Percentiles rank a stretch among this genome's conserved stretches.
phyloP scores from a whole-genome alignment of 495 filamentous ascomycete species.

The Xylaria palmicola region DNA sequence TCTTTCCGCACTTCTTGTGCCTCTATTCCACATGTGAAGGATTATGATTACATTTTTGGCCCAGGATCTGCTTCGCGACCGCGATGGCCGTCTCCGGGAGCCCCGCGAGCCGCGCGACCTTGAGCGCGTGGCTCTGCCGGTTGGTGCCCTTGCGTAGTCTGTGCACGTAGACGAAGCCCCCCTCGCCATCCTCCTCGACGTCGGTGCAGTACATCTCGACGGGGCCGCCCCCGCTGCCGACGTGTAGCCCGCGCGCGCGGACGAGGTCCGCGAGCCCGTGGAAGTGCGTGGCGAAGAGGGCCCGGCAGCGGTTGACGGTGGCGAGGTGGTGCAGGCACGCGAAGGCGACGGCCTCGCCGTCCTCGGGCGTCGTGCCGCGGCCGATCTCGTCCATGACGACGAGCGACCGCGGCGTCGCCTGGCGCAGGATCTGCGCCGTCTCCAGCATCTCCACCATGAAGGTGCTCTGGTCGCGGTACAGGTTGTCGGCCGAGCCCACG shows the following conservation, averaged over 20 bases:
- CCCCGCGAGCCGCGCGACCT: slow-evolving; percentile 85
- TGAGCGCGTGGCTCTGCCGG: slow-evolving; percentile 81
- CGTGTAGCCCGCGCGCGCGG: slow-evolving; percentile 29
- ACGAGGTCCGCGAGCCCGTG: slow-evolving; percentile 78
- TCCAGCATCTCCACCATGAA: slow-evolving; percentile 92
- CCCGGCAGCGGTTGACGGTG: slow-evolving; percentile 69
- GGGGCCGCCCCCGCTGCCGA: slow-evolving; percentile 49
- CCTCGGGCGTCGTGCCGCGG: slow-evolving; percentile 86
- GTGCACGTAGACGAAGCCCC: slow-evolving; percentile 84
- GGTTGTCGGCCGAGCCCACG: slow-evolving; percentile 88
- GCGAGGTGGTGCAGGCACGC: slow-evolving; percentile 83
- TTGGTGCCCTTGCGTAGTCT: slow-evolving; percentile 80
- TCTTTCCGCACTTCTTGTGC: background rate
- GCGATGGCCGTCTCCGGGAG: slow-evolving; percentile 60
- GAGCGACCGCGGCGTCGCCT: slow-evolving; percentile 69
- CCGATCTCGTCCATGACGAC: slow-evolving; percentile 99
- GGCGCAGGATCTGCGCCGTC: slow-evolving; percentile 65
- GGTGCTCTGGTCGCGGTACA: slow-evolving; percentile 88
- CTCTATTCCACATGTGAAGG: background rate
- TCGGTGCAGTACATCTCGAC: slow-evolving; percentile 89
- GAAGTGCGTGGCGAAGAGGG: slow-evolving; percentile 94
- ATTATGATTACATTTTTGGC: background rate
- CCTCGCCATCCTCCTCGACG: slow-evolving; percentile 64
- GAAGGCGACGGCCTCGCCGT: slow-evolving; percentile 86
- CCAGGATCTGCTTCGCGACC: slow-evolving; percentile 44